Conservation (phyloP, 169 alveolate genomes). For the Plasmodium malariae region DNA sequence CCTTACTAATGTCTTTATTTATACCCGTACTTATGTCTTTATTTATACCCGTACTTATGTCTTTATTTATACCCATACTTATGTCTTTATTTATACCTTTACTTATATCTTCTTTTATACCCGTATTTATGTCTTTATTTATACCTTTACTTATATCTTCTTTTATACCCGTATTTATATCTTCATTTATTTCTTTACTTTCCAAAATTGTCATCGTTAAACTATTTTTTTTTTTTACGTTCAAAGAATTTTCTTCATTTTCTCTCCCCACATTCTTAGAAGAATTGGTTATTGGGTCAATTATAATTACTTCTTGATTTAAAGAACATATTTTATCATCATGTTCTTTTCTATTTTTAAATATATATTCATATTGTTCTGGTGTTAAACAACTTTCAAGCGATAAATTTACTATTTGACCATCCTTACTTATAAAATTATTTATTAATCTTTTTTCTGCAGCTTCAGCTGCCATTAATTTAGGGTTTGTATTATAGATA, state of each 20-base stretch:
- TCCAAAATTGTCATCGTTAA: too few species aligned
- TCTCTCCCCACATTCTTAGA: neutral
- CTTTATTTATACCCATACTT: too few species aligned
- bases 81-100: too few species aligned
- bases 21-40: too few species aligned
- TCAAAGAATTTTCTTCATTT: neutral
- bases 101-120: too few species aligned
- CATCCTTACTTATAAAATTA: conserved; percentile 61
- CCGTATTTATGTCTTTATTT: too few species aligned
- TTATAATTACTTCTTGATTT: conserved; percentile 30
- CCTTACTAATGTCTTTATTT: too few species aligned
- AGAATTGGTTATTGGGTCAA: neutral
- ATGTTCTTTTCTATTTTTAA: conserved; percentile 61
- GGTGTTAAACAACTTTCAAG: conserved; percentile 68
- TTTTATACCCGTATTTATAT: too few species aligned
- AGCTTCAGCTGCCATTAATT: conserved; percentile 72
- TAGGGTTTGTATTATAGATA: conserved; percentile 19
- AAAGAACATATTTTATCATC: conserved; percentile 53
- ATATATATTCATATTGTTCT: conserved; percentile 44
- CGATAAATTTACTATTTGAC: conserved; percentile 46
- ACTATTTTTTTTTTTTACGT: neutral
- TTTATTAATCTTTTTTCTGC: conserved; percentile 71
- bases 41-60: too few species aligned
- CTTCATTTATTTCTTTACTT: too few species aligned
- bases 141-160: too few species aligned